Conservation (phyloP, 2,329 filamentous ascomycete genomes). For the Aspergillus fructus region DNA sequence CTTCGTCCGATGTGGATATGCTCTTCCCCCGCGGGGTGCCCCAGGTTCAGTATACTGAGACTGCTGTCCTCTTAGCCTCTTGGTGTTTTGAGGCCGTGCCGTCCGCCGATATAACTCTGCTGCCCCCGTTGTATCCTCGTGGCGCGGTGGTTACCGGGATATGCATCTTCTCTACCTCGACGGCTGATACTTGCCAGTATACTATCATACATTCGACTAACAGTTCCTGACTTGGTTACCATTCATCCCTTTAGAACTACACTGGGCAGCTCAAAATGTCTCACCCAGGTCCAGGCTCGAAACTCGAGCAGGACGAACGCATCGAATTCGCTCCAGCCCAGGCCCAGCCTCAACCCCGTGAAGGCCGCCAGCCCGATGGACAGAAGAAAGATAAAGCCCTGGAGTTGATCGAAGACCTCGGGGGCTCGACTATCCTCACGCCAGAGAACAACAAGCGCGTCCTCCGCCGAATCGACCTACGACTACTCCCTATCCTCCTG, state of each 20-base stretch:
- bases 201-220: neutral
- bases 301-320: conserved; percentile 23
- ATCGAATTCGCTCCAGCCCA: conserved; percentile 25
- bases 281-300: neutral
- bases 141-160: neutral
- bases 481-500: conserved; percentile 56
- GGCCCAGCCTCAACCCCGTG: neutral
- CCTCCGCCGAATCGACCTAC: conserved; percentile 52
- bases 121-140: neutral
- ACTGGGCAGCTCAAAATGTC: conserved; percentile 10
- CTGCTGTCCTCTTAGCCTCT: neutral
- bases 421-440: conserved; percentile 49
- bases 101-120: neutral
- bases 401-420: conserved; percentile 48
- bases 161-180: conserved; percentile 1
- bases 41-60: conserved; percentile 1
- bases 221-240: too few relatives aligned
- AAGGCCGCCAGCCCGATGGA: neutral
- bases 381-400: conserved; percentile 49
- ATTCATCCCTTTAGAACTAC: neutral
- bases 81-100: too few relatives aligned
- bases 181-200: neutral
- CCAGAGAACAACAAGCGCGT: conserved; percentile 54
- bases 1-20: conserved; percentile 5
- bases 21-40: conserved; percentile 10